Evolutionary conservation across 2,329 filamentous ascomycete species (phyloP), one percentile per base, ranked within the genome.

Genomic region (Hypoxylon sp.): DNA sequence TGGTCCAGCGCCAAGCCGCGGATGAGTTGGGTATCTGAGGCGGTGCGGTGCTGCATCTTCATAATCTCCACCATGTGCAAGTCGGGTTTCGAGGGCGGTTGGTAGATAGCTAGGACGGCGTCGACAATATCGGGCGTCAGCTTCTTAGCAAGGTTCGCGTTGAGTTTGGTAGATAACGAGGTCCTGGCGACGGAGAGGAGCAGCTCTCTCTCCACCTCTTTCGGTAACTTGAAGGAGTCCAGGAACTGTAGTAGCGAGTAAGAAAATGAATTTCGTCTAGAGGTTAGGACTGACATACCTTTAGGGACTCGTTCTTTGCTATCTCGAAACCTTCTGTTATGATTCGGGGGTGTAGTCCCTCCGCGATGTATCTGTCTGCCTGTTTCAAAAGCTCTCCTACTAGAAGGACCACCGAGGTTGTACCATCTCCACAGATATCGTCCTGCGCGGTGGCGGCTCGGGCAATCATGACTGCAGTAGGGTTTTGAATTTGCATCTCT

Each of bases 41-140:
- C 94, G 57, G 93, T 94, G 74, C 95, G 92, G 84, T 99, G 96
- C 84, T 99, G 96, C 95, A 99, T 98, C 80, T 97, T 98, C 96
- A 99, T 99, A 76, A 99, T 98, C 83, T 99, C 96, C 73, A 99
- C 88, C 96, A 99, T 99, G 85, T 98, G 95, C 77, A 99, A 82
- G 82, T 99, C 96, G 62, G 97, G 97, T 84, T 98, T 98, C 69
- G 89, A 90, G 25, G 93, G 93, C 17, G 93, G 85, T 80, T 94
- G 88, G 85, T 98, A 94, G 80, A 99, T 99, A 71, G 96, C 89
- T 63, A 99, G 90, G 51, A 99, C 96, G 65, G 96, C 93, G 79
- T 99, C 96, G 77, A 98, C 96, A 76, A 99, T 97, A 75, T 93
- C 92, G 63, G 96, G 94, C 0, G 94, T 98, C 68, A 99, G 90